phyloP scores from a whole-genome alignment of 2,329 filamentous ascomycete genomes.

The Aspergillus versicolor region DNA sequence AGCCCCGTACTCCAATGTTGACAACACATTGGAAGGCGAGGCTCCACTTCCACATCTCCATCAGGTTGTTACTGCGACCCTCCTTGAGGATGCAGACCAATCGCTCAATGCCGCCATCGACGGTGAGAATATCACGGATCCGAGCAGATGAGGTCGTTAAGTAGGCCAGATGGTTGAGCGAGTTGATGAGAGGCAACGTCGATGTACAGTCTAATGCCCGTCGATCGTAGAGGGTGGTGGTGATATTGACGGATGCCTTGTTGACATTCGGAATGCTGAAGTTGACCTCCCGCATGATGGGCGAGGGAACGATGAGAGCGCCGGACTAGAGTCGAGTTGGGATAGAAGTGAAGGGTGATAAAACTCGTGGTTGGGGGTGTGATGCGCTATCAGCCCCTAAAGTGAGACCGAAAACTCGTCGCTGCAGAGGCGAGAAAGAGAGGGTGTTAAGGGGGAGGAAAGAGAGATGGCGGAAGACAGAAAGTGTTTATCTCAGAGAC shows the following conservation, averaged over 20 bases:
- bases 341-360: conserved; percentile 3
- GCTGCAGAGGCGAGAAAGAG: conserved; percentile 10
- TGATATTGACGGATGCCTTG: conserved; percentile 98
- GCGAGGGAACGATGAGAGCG: conserved; percentile 15
- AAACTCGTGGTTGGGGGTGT: not conserved
- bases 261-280: conserved; percentile 99
- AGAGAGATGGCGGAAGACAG: conserved; percentile 1
- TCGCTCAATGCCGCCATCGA: conserved; percentile 96
- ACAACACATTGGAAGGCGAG: conserved; percentile 98
- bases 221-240: conserved; percentile 95
- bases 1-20: conserved; percentile 95
- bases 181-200: conserved; percentile 96
- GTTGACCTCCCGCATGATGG: conserved; percentile 97
- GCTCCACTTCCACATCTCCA: conserved; percentile 99
- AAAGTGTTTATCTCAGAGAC: conserved; percentile 14
- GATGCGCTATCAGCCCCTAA: conserved; percentile 16
- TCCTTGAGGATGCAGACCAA: conserved; percentile 98
- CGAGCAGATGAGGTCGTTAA: conserved; percentile 96
- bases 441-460: conserved; percentile 3
- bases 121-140: conserved; percentile 94
- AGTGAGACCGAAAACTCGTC: conserved; percentile 16
- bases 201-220: conserved; percentile 97
- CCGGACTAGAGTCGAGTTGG: conserved; percentile 7
- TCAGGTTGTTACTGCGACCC: conserved; percentile 94
- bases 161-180: conserved; percentile 96